phyloP scores from a whole-genome alignment of 495 filamentous ascomycete genomes.

The Clavariopsis aquatica region DNA sequence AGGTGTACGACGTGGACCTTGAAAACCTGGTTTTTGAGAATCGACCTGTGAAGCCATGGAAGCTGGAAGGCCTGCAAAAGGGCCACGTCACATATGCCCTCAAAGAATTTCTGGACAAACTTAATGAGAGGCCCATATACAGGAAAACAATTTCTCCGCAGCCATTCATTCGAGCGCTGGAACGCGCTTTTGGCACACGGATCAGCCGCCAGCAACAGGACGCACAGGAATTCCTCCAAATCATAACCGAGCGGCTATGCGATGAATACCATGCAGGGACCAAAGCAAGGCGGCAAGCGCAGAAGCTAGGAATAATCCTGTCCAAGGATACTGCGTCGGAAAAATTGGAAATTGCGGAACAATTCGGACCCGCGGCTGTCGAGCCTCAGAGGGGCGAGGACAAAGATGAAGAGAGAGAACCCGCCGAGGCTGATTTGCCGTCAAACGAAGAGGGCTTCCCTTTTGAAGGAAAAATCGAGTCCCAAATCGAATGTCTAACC shows the following conservation, averaged over 20 bases:
- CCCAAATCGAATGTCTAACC: constrained; percentile 86
- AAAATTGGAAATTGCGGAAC: constrained; percentile 26
- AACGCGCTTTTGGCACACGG: constrained; percentile 80
- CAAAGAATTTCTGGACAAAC: constrained; percentile 86
- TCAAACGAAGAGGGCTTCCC: constrained; percentile 72
- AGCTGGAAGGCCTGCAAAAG: constrained; percentile 70
- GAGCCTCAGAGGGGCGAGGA: neutral
- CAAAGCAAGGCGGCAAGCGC: constrained; percentile 60
- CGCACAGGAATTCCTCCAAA: constrained; percentile 96
- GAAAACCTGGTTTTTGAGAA: constrained; percentile 40
- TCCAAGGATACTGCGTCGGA: constrained; percentile 14
- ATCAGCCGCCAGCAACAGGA: constrained; percentile 96
- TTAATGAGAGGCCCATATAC: constrained; percentile 92
- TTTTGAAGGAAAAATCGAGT: constrained; percentile 81
- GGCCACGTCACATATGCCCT: constrained; percentile 83
- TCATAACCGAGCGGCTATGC: constrained; percentile 85
- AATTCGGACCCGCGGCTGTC: constrained; percentile 18
- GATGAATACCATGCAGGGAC: constrained; percentile 90
- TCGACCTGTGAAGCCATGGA: constrained; percentile 55
- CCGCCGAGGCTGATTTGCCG: constrained; percentile 3
- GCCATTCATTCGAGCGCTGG: constrained; percentile 74
- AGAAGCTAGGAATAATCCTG: constrained; percentile 17
- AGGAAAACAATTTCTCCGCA: constrained; percentile 89
- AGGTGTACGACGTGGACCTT: constrained; percentile 64
- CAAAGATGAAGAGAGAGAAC: constrained; percentile 6